Percentiles rank a stretch among this genome's conserved stretches.
Conservation (phyloP, 306 rosid species). For the Sophora flavescens region DNA sequence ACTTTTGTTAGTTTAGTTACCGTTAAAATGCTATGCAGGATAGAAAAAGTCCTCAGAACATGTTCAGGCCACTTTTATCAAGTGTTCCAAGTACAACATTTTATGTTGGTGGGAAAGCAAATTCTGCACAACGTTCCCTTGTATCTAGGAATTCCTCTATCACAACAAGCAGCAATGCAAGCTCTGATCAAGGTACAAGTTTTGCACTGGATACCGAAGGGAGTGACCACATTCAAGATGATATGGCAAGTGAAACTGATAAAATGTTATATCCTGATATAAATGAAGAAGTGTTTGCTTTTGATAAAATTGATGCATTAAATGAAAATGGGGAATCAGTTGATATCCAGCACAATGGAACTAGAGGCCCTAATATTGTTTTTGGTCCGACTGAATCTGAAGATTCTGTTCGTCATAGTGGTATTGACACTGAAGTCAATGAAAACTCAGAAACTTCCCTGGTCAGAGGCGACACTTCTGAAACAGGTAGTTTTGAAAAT, state of each 20-base stretch:
- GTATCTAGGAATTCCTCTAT: slow-evolving; percentile 80
- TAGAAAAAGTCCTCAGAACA: slow-evolving; percentile 78
- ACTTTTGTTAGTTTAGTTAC: slow-evolving; percentile 39
- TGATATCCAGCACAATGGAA: slow-evolving; percentile 44
- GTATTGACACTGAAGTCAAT: slow-evolving; percentile 47
- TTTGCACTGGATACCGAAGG: slow-evolving; percentile 67
- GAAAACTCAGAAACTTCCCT: slow-evolving; percentile 54
- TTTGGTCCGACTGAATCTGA: slow-evolving; percentile 46
- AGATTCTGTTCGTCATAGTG: slow-evolving; percentile 47
- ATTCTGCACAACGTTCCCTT: slow-evolving; percentile 68
- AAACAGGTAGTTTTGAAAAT: slow-evolving; percentile 51
- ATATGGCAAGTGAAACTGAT: slow-evolving; percentile 63
- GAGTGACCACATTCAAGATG: slow-evolving; percentile 73
- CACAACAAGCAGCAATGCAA: slow-evolving; percentile 82
- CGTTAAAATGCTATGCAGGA: slow-evolving; percentile 63
- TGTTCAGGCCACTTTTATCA: slow-evolving; percentile 92
- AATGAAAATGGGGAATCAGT: slow-evolving; percentile 54
- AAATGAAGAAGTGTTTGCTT: slow-evolving; percentile 74
- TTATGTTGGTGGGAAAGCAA: slow-evolving; percentile 77
- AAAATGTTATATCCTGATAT: slow-evolving; percentile 60
- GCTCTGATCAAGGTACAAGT: slow-evolving; percentile 69
- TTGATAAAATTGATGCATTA: slow-evolving; percentile 74
- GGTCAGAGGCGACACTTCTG: slow-evolving; percentile 52
- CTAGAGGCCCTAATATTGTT: slow-evolving; percentile 46
- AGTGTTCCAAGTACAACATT: slow-evolving; percentile 88